Conservation (phyloP, 192 early-diverging fungal genomes). For the Linnemannia hyalina region DNA sequence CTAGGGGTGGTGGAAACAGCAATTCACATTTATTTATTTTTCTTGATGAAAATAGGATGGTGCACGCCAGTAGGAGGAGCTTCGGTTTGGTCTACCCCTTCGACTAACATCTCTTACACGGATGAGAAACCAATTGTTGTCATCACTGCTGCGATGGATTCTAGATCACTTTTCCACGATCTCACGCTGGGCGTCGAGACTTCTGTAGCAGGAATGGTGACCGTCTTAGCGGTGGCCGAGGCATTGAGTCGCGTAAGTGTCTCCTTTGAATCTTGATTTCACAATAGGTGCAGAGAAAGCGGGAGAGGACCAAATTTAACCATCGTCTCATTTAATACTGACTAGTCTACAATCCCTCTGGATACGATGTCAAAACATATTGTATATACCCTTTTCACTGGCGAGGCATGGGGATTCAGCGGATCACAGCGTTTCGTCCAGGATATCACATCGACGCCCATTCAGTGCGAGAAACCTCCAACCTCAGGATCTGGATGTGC, state of each 20-base stretch:
- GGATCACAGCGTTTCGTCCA: conserved; percentile 88
- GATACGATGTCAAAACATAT: conserved; percentile 73
- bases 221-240: conserved; percentile 76
- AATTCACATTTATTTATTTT: background rate
- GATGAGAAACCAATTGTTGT: conserved; percentile 78
- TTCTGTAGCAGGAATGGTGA: conserved; percentile 70
- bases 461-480: conserved; percentile 66
- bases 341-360: conserved; percentile 59
- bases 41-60: conserved; percentile 55
- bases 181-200: conserved; percentile 69
- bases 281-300: too few species aligned
- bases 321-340: background rate
- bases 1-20: background rate
- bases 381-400: conserved; percentile 80
- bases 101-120: conserved; percentile 59
- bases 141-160: conserved; percentile 74
- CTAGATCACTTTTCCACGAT: conserved; percentile 75
- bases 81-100: conserved; percentile 79
- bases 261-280: background rate
- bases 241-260: conserved; percentile 73
- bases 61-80: conserved; percentile 76
- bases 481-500: conserved; percentile 63
- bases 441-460: conserved; percentile 67
- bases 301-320: conserved; percentile 9
- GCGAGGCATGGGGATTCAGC: conserved; percentile 80